phyloP scores from a whole-genome alignment of 2,329 filamentous ascomycete genomes.

The Ascomycota sp. region DNA sequence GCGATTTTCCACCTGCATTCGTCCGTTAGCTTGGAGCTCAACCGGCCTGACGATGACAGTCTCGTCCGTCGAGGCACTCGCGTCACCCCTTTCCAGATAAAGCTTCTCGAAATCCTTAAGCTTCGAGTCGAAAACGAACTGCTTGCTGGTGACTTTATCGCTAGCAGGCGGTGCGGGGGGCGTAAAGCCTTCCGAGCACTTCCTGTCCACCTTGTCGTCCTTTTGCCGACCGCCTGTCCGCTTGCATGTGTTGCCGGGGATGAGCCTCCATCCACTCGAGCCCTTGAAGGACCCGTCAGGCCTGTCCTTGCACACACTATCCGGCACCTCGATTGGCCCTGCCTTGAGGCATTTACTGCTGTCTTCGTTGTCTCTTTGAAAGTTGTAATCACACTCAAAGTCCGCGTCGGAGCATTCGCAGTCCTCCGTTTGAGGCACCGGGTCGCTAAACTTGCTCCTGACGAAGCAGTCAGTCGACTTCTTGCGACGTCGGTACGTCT shows the following conservation, averaged over 20 bases:
- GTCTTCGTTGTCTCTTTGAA: slow-evolving; percentile 43
- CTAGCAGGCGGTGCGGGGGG: slow-evolving; percentile 31
- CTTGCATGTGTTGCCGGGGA: slow-evolving; percentile 63
- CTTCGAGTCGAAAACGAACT: slow-evolving; percentile 41
- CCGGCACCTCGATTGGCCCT: slow-evolving; percentile 42
- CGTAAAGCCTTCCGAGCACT: slow-evolving; percentile 45
- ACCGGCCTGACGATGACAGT: slow-evolving; percentile 38
- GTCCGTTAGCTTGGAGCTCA: slow-evolving; percentile 10
- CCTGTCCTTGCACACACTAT: slow-evolving; percentile 47
- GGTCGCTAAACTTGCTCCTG: slow-evolving; percentile 65
- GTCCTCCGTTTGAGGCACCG: slow-evolving; percentile 43
- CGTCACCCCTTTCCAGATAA: slow-evolving; percentile 63
- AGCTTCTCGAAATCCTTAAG: slow-evolving; percentile 31
- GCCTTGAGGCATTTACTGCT: slow-evolving; percentile 47
- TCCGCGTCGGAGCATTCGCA: slow-evolving; percentile 72
- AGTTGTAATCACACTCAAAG: slow-evolving; percentile 96
- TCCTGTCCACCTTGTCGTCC: slow-evolving; percentile 51
- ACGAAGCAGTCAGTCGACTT: slow-evolving; percentile 78
- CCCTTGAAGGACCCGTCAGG: slow-evolving; percentile 58
- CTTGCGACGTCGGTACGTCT: slow-evolving; percentile 70
- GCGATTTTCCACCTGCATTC: slow-evolving; percentile 22
- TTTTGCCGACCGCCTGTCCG: slow-evolving; percentile 39
- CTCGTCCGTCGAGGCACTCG: slow-evolving; percentile 47
- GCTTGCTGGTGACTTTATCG: slow-evolving; percentile 43
- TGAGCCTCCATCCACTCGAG: slow-evolving; percentile 77